Percentiles rank a stretch among this genome's conserved stretches.
phyloP scores from a whole-genome alignment of 139 green algal species.

The Coelastrella sp. region DNA sequence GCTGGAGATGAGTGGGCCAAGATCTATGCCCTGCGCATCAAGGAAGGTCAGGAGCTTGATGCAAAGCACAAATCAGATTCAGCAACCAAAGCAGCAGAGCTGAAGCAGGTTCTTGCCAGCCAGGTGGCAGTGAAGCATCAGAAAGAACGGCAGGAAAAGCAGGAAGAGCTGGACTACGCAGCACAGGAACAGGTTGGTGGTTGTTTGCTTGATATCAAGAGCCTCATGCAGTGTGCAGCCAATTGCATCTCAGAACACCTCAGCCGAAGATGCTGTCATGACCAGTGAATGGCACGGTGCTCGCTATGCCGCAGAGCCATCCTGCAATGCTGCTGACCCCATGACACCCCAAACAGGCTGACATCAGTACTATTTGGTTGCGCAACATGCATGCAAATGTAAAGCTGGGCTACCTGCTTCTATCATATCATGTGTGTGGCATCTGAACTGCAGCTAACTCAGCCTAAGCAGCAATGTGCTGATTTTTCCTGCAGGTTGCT shows the following conservation, averaged over 20 bases:
- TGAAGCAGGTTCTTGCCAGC: conserved; percentile 25
- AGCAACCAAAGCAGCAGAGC: conserved; percentile 10
- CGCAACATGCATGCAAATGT: neutral
- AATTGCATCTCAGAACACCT: no score
- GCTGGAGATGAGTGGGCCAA: conserved; percentile 63
- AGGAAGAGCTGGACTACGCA: conserved; percentile 50
- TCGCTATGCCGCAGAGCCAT: no score
- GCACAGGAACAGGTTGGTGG: conserved; percentile 37
- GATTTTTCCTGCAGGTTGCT: conserved; percentile 12
- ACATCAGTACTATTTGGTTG: neutral
- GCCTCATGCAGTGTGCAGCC: neutral
- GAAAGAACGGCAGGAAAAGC: conserved; percentile 37
- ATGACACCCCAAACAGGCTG: neutral
- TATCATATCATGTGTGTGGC: neutral
- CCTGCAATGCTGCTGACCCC: no score
- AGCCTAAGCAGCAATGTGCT: neutral
- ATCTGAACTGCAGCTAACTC: neutral
- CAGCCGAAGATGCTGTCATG: no score
- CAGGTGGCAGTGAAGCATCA: conserved; percentile 46
- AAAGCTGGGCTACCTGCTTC: neutral
- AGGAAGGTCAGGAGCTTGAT: conserved; percentile 34
- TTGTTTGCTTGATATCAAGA: no score
- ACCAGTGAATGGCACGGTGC: no score
- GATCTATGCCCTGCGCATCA: conserved; percentile 58
- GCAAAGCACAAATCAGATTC: conserved; percentile 29